Percentiles rank a stretch among this genome's conserved stretches.
Evolutionary conservation across 176 grass and related monocot species (phyloP).

Genomic region (Paspalum notatum): DNA sequence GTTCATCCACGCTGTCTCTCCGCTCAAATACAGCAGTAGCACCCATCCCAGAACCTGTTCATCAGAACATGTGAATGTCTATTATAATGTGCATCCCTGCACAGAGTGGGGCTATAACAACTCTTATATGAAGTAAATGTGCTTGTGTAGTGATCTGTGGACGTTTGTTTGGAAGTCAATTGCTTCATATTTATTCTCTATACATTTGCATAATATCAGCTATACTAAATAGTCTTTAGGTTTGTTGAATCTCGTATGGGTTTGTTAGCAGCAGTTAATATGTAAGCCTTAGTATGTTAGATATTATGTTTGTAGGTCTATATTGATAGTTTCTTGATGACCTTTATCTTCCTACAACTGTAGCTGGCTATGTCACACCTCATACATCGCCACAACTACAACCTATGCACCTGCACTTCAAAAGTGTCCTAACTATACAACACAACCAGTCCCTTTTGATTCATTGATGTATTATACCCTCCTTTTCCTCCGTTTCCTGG

Average conservation of each 20-base stretch:
- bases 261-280: constrained; percentile 7
- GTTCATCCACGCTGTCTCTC: constrained; percentile 78
- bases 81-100: too few species aligned
- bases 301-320: constrained; percentile 12
- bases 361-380: constrained; percentile 3
- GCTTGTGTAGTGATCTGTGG: too few species aligned
- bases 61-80: too few species aligned
- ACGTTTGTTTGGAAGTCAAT: constrained; percentile 18
- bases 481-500: too few species aligned
- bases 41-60: constrained; percentile 89
- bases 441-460: neutral
- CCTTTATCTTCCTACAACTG: constrained; percentile 20
- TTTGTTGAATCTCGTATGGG: neutral
- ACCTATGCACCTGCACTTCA: neutral
- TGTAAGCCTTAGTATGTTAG: constrained; percentile 25
- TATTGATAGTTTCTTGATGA: constrained; percentile 8
- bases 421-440: neutral
- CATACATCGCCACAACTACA: constrained; percentile 16
- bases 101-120: too few species aligned
- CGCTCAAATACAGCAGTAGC: constrained; percentile 92
- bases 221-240: neutral
- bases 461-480: constrained; percentile 5
- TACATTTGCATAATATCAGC: constrained; percentile 20
- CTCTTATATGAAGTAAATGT: too few species aligned
- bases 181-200: constrained; percentile 13